Evolutionary conservation across 495 filamentous ascomycete species (phyloP).

Genomic region (Friedmanniomyces endolithicus): DNA sequence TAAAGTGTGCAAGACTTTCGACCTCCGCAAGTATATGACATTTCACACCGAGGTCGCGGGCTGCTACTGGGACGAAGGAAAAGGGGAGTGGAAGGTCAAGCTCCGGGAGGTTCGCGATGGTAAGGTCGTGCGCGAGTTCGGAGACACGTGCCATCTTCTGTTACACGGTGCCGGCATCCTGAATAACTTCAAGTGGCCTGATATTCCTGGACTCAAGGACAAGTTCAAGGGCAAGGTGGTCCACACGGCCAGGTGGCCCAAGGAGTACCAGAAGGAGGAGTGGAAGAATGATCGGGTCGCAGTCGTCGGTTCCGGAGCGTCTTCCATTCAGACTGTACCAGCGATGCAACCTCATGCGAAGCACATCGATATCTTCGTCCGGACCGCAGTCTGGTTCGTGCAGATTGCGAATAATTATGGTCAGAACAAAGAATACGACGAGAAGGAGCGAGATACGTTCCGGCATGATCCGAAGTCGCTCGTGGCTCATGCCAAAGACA

Average conservation of each 20-base stretch:
- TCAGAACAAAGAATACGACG: slow-evolving; percentile 26
- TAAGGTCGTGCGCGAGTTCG: slow-evolving; percentile 20
- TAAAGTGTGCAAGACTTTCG: slow-evolving; percentile 30
- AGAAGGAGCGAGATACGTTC: slow-evolving; percentile 27
- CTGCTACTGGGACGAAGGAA: slow-evolving; percentile 26
- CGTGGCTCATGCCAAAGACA: slow-evolving; percentile 29
- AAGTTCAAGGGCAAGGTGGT: slow-evolving; percentile 34
- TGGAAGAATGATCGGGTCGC: slow-evolving; percentile 39
- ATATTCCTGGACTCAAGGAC: slow-evolving; percentile 20
- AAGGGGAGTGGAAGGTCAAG: slow-evolving; percentile 27
- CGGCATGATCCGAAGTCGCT: slow-evolving; percentile 25
- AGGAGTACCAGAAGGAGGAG: slow-evolving; percentile 42
- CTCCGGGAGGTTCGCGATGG: slow-evolving; percentile 20
- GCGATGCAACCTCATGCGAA: slow-evolving; percentile 29
- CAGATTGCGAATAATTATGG: slow-evolving; percentile 26
- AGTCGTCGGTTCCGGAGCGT: slow-evolving; percentile 30
- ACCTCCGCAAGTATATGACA: slow-evolving; percentile 28
- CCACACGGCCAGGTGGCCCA: slow-evolving; percentile 41
- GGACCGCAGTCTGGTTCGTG: slow-evolving; percentile 31
- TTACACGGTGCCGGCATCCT: slow-evolving; percentile 30
- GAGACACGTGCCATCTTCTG: slow-evolving; percentile 27
- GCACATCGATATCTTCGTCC: slow-evolving; percentile 29
- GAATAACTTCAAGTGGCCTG: slow-evolving; percentile 30
- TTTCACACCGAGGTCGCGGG: slow-evolving; percentile 28
- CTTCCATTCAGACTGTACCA: slow-evolving; percentile 33